Base-by-base conservation (phyloP, 768 basidiomycete species). In the Exsudoporus frostii region DNA sequence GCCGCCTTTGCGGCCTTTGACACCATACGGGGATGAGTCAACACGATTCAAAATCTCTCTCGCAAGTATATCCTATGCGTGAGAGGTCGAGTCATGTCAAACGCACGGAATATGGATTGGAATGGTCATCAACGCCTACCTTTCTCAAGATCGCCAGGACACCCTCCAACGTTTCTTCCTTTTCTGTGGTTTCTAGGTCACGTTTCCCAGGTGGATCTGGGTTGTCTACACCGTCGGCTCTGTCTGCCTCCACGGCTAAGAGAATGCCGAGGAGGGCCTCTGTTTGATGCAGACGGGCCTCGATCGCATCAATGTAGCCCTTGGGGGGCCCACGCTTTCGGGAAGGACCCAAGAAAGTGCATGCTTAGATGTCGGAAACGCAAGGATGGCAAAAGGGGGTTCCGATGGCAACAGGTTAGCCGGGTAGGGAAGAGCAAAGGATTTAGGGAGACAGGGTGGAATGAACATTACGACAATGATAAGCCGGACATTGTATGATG, bases 291-390 rank as follows among this genome's bases (percentile, higher is more conserved):
- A 96, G 74, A 14, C 91, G 83, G 14, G 89, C 88, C 71, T 96
- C 92, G 61, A 96, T 92, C 27, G 92, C 92, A 63, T 95, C 92
- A 65, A 96, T 94, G 75, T 96, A 96, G 1, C 92, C 92, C 65
- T 91, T 92, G n/a, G 90, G 89, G 4, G 89, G 88, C 2, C 92
- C 92, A 58, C 92, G 86, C 66, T 88, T 88, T 60, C 86, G 81
- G 13, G 88, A 89, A 8, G 87, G 87, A 3, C 86, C 86, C 37
- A 90, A 76, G 70, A 88, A 90, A 0, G 89, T 89, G 65, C 88
- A 90, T 19, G 81, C 86, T 89, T 34, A 39, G 64, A 32, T 19
- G 56, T 44, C 41, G 55, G 41, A 40, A 14, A 32, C n/a, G 33
- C 19, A 30, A 40, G 7, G 51, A 30, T 44, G 55, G 19, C 22